Percentiles rank a stretch among this genome's conserved stretches.
Conservation (phyloP, 257 asterid species). For the Solanum arcanum region DNA sequence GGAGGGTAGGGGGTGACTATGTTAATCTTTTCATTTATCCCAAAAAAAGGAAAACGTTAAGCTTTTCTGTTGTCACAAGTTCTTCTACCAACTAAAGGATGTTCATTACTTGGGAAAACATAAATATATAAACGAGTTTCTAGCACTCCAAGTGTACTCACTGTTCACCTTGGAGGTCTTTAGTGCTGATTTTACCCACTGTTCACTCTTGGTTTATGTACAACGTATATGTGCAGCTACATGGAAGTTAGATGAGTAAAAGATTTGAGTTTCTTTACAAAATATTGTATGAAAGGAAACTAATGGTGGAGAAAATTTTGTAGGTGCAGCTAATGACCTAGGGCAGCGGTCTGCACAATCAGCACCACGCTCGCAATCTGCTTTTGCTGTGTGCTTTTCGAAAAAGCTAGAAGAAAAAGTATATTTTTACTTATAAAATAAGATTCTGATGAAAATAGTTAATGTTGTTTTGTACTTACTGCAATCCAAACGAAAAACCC, state of each 20-base stretch:
- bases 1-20: background rate
- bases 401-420: slow-evolving; percentile 30
- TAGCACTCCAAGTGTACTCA: background rate
- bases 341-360: slow-evolving; percentile 25
- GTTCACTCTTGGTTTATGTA: background rate
- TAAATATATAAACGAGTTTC: background rate
- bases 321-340: slow-evolving; percentile 29
- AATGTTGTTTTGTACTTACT: background rate
- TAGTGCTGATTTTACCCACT: background rate
- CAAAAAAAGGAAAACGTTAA: background rate
- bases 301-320: background rate
- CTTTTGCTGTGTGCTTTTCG: slow-evolving; percentile 21
- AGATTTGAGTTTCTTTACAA: background rate
- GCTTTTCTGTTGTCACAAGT: background rate
- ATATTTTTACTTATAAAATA: background rate
- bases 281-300: background rate
- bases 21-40: background rate
- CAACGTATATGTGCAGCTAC: background rate
- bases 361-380: slow-evolving; percentile 9
- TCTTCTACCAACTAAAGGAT: background rate
- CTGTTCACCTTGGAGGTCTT: background rate
- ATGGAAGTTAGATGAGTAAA: background rate
- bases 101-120: background rate
- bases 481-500: background rate
- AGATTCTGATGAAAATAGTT: background rate